Base-by-base conservation (phyloP, 2,329 filamentous ascomycete species). In the Exophiala spinifera region DNA sequence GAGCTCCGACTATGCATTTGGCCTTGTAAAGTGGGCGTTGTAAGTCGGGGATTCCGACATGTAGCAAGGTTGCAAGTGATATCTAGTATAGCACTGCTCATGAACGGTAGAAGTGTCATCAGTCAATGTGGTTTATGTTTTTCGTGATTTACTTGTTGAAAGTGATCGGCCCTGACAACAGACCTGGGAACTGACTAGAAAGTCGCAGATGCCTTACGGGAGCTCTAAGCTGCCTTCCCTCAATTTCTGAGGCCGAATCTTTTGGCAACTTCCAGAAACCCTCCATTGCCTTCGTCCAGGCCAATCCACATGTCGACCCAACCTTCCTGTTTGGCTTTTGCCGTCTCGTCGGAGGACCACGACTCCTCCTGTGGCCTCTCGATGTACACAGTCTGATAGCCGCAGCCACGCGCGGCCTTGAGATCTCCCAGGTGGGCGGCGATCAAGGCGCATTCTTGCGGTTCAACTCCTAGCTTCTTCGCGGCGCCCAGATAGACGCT, bases 351-450 rank as follows among this genome's bases (percentile, higher is more conserved):
- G 15, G 62, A 49, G 7, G 64, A 63, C 81, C 81, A 86, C 5
- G 73, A 76, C 70, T 91, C 88, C 70, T 95, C 89, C 40, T 69
- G 62, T 2, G 71, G 68, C 54, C 89, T 76, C 72, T 89, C 87
- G 2, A 94, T 82, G 66, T 91, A 94, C 2, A 94, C 76, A 0
- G 87, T 89, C 63, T 79, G 76, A 56, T 91, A 72, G 0, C 89
- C 89, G 56, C 76, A 78, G 2, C 64, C 66, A 63, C 82, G 83
- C 3, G 89, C 89, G 0, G 79, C 86, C 56, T 81, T 73, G 51
- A 94, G 71, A 69, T 92, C 89, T 4, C 65, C 69, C 54, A 92
- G 71, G 71, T 92, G 88, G 34, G 88, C 84, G 14, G 89, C 89
- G 17, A 94, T 87, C 81, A 94, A 83, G 17, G 83, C 86, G 53